These are phyloP conservation scores for Torulaspora franciscae DNA, from an alignment of 805 yeast genomes.

Conservation along the genomic window DNA sequence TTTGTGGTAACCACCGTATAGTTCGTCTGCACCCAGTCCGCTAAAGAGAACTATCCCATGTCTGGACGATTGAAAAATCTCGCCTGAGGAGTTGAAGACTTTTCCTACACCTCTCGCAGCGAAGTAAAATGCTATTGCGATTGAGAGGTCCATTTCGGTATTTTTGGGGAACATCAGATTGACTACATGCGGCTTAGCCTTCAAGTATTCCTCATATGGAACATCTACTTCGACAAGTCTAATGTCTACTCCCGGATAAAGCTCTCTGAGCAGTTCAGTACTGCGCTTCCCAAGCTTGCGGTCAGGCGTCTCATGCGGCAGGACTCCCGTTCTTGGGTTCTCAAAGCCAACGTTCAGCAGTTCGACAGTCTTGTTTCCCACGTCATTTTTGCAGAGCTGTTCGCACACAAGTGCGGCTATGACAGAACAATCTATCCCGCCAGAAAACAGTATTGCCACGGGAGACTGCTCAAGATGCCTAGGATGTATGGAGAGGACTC, in stretches of 20 bases:
- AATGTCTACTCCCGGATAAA: conserved; percentile 42
- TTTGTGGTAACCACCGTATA: conserved; percentile 92
- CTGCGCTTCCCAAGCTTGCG: conserved; percentile 67
- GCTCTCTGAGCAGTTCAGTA: conserved; percentile 45
- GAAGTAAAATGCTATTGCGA: conserved; percentile 91
- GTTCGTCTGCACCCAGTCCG: conserved; percentile 96
- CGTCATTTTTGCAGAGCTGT: conserved; percentile 25
- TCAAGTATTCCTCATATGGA: conserved; percentile 58
- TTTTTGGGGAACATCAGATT: conserved; percentile 73
- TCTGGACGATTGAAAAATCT: conserved; percentile 41
- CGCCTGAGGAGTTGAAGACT: conserved; percentile 16
- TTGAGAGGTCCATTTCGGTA: conserved; percentile 93
- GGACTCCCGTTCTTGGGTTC: conserved; percentile 68
- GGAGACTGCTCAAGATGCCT: conserved; percentile 37
- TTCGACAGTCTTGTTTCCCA: conserved; percentile 44
- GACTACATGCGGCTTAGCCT: conserved; percentile 48
- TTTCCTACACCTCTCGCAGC: conserved; percentile 62
- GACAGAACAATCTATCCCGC: conserved; percentile 91
- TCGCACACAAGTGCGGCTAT: conserved; percentile 51
- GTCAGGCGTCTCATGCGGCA: conserved; percentile 76
- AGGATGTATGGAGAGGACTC: conserved; percentile 62
- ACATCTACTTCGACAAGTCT: conserved; percentile 66
- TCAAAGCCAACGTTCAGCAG: conserved; percentile 90
- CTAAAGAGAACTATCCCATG: conserved; percentile 69
- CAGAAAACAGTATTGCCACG: conserved; percentile 75